These are phyloP conservation scores for Lactifluus rugatus DNA, from an alignment of 768 basidiomycete genomes.

Conservation along the genomic window DNA sequence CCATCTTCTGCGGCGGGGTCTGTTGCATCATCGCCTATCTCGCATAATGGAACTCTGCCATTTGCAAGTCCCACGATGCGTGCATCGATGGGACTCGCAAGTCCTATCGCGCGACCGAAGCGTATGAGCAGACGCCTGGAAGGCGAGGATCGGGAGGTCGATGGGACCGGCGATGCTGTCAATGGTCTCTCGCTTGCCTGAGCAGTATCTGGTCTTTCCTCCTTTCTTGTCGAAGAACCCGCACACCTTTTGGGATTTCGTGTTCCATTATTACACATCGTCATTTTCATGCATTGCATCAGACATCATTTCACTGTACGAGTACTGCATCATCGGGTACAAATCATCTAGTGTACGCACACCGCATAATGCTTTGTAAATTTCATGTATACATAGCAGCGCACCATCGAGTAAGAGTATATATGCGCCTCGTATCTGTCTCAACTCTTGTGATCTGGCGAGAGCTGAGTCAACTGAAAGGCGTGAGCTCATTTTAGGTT, in stretches of 20 bases:
- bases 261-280: neutral
- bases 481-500: slow-evolving; percentile 49
- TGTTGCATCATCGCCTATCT: slow-evolving; percentile 64
- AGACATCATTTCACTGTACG: slow-evolving; percentile 8
- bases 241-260: neutral
- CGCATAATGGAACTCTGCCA: slow-evolving; percentile 37
- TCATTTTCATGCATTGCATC: neutral
- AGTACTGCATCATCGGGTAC: neutral
- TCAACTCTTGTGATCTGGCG: slow-evolving; percentile 52
- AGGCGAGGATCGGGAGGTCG: slow-evolving; percentile 60
- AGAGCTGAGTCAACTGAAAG: slow-evolving; percentile 80
- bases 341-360: neutral
- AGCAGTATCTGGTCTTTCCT: neutral
- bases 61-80: slow-evolving; percentile 61
- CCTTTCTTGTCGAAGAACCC: neutral
- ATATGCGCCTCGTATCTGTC: slow-evolving; percentile 89
- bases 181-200: slow-evolving; percentile 43
- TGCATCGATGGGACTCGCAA: slow-evolving; percentile 59
- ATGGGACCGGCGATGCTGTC: slow-evolving; percentile 73
- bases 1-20: slow-evolving; percentile 52
- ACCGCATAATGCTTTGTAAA: neutral
- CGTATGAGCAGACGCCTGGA: slow-evolving; percentile 40
- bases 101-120: slow-evolving; percentile 66
- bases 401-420: neutral
- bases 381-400: neutral